A percentile compares a stretch with the other conserved stretches of the same genome.
phyloP scores from a whole-genome alignment of 345 rosid species.

The Eucalyptus cloeziana region DNA sequence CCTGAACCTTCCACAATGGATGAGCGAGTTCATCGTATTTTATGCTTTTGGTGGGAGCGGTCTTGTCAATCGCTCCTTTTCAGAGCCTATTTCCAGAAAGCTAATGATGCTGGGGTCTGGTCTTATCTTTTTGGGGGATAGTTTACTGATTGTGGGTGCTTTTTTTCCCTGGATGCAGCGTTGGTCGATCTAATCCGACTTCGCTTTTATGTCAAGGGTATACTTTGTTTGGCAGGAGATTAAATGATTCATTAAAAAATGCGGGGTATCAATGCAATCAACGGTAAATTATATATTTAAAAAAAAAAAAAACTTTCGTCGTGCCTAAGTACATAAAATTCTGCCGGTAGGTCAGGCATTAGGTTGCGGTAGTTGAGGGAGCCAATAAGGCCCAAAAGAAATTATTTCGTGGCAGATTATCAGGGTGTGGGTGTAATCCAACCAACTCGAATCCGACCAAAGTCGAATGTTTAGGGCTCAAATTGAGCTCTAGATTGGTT shows the following conservation, averaged over 20 bases:
- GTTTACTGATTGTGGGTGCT: background rate
- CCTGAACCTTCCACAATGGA: background rate
- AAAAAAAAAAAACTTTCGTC: background rate
- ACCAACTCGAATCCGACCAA: background rate
- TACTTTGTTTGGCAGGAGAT: background rate
- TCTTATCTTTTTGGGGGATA: background rate
- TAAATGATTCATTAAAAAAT: background rate
- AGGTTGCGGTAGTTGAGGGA: background rate
- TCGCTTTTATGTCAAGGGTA: background rate
- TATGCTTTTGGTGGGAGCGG: background rate
- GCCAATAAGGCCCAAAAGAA: background rate
- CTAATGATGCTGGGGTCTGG: background rate
- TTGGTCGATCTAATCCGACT: background rate
- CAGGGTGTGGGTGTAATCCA: background rate
- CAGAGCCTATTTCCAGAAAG: background rate
- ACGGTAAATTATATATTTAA: background rate
- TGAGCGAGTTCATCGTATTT: background rate
- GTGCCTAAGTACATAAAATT: background rate
- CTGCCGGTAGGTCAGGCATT: background rate
- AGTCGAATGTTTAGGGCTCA: background rate
- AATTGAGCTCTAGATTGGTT: background rate
- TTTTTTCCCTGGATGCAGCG: background rate
- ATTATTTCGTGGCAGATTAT: background rate
- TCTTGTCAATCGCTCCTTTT: background rate
- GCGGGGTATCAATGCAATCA: background rate